Percentiles rank a stretch among this genome's conserved stretches.
These are phyloP conservation scores for Monosporascus sp. DNA, from an alignment of 2,329 filamentous ascomycete species.

Conservation along the genomic window DNA sequence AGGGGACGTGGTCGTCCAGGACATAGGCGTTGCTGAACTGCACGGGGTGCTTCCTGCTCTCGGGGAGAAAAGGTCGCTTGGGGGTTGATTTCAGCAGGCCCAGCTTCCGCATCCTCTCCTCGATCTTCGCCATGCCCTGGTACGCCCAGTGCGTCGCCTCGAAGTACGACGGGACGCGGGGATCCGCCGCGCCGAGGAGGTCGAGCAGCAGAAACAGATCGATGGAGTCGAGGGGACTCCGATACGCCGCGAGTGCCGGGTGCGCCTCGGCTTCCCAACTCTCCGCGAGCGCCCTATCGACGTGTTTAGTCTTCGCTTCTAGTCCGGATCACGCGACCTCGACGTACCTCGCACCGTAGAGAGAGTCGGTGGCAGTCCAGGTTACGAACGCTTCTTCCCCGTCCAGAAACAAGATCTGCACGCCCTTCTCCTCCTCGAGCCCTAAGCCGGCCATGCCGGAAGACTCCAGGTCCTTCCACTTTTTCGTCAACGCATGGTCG, in stretches of 20 bases:
- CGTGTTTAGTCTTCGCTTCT: not conserved
- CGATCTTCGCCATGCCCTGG: conserved; percentile 65
- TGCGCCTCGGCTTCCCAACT: conserved; percentile 71
- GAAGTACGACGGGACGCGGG: conserved; percentile 79
- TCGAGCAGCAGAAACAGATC: conserved; percentile 89
- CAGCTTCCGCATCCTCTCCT: conserved; percentile 66
- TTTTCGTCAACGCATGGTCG: conserved; percentile 71
- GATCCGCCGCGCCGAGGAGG: conserved; percentile 67
- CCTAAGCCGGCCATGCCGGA: conserved; percentile 47
- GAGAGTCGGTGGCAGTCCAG: conserved; percentile 77
- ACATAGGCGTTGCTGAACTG: conserved; percentile 51
- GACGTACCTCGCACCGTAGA: conserved; percentile 77
- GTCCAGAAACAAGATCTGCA: conserved; percentile 87
- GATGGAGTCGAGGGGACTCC: conserved; percentile 71
- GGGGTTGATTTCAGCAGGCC: conserved; percentile 47
- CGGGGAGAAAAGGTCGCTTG: conserved; percentile 57
- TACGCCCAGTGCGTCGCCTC: conserved; percentile 93
- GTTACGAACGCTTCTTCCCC: conserved; percentile 85
- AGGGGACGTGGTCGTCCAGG: conserved; percentile 87
- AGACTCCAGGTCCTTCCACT: conserved; percentile 70
- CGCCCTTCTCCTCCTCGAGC: conserved; percentile 70
- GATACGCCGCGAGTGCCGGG: conserved; percentile 67
- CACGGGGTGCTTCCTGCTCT: conserved; percentile 48
- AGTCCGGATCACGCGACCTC: not conserved
- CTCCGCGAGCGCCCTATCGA: conserved; percentile 62